phyloP scores from a whole-genome alignment of 2,329 filamentous ascomycete species.

The Aspergillus awamori region DNA sequence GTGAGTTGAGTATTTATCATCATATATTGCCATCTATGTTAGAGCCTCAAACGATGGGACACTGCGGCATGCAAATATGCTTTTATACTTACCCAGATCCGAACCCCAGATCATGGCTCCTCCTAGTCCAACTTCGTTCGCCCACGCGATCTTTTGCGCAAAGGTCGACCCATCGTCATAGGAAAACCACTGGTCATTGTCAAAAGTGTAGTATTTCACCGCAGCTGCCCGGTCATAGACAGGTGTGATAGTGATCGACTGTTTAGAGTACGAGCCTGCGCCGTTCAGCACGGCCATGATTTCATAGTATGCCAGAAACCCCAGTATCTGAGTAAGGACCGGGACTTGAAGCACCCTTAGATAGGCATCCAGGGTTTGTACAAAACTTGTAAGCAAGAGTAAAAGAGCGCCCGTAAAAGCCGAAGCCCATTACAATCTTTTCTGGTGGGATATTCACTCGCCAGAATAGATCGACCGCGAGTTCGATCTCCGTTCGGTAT shows the following conservation, averaged over 20 bases:
- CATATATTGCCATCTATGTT: too few relatives aligned
- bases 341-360: neutral
- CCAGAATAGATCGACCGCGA: conserved; percentile 3
- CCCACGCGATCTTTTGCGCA: conserved; percentile 13
- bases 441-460: neutral
- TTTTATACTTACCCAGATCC: conserved; percentile 7
- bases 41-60: too few relatives aligned
- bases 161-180: conserved; percentile 17
- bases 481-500: conserved; percentile 18
- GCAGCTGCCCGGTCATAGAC: conserved; percentile 13
- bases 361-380: conserved; percentile 10
- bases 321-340: conserved; percentile 5
- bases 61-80: too few relatives aligned
- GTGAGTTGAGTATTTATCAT: too few relatives aligned
- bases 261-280: too few relatives aligned
- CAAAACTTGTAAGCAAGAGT: neutral
- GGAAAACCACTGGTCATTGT: conserved; percentile 16
- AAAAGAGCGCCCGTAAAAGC: conserved; percentile 12
- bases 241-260: neutral
- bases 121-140: conserved; percentile 8
- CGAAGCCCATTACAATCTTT: conserved; percentile 4
- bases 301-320: conserved; percentile 13
- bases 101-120: conserved; percentile 17
- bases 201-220: conserved; percentile 15
- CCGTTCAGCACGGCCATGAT: conserved; percentile 6